Percentiles rank a stretch among this genome's conserved stretches.
These are phyloP conservation scores for Rhodotorula sp. DNA, from an alignment of 1,284 basidiomycete species.

Conservation along the genomic window DNA sequence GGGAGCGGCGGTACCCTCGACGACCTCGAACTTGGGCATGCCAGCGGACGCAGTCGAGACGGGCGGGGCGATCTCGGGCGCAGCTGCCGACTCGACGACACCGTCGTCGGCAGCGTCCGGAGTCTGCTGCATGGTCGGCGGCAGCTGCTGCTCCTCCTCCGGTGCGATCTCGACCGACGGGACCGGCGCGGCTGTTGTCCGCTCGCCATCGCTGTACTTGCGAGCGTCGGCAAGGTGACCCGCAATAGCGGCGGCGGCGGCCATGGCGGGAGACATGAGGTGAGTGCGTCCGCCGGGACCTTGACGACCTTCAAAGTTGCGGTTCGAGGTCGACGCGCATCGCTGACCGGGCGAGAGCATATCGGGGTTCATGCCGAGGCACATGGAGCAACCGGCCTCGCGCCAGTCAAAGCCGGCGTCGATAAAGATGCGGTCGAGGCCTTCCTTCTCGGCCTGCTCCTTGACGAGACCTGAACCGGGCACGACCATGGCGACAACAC, in stretches of 20 bases:
- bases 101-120: constrained; percentile 49
- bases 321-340: constrained; percentile 93
- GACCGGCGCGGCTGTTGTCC: constrained; percentile 35
- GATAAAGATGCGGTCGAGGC: constrained; percentile 84
- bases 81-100: constrained; percentile 34
- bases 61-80: constrained; percentile 29
- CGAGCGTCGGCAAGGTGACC: constrained; percentile 87
- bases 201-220: constrained; percentile 56
- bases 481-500: constrained; percentile 88
- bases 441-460: constrained; percentile 90
- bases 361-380: constrained; percentile 96
- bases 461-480: constrained; percentile 93
- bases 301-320: constrained; percentile 93
- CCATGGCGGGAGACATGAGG: constrained; percentile 91
- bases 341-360: constrained; percentile 85
- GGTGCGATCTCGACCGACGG: constrained; percentile 41
- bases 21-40: constrained; percentile 71
- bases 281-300: constrained; percentile 91
- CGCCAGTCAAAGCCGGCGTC: constrained; percentile 96
- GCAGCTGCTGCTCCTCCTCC: constrained; percentile 45
- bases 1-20: constrained; percentile 78
- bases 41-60: constrained; percentile 58
- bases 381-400: constrained; percentile 98
- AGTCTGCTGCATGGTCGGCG: constrained; percentile 18
- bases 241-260: constrained; percentile 85